phyloP scores from a whole-genome alignment of 2,329 filamentous ascomycete genomes.

The Phaeosphaeriaceae sp. region DNA sequence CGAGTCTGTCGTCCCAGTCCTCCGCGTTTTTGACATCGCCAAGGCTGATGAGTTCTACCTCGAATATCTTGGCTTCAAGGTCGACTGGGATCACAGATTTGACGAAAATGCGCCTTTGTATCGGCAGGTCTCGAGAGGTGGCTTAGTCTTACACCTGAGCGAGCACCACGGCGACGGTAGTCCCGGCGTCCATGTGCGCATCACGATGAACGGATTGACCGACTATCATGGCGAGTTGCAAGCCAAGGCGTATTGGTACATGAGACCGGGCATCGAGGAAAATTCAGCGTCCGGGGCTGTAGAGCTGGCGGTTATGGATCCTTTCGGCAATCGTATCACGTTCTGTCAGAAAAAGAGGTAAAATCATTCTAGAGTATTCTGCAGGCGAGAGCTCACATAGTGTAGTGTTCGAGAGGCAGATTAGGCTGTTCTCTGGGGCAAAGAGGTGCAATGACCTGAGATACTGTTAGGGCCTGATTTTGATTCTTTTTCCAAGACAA shows the following conservation, averaged over 20 bases:
- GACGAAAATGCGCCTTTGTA: slow-evolving; percentile 7
- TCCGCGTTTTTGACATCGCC: slow-evolving; percentile 9
- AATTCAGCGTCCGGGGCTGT: slow-evolving; percentile 1
- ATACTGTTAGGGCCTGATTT: no score
- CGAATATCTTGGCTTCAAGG: slow-evolving; percentile 9
- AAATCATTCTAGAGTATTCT: background rate
- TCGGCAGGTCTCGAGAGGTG: slow-evolving; percentile 9
- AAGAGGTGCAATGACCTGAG: no score
- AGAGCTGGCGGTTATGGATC: slow-evolving; percentile 10
- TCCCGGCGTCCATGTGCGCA: slow-evolving; percentile 10
- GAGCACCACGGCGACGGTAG: slow-evolving; percentile 12
- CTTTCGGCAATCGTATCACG: slow-evolving; percentile 8
- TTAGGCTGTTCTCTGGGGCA: background rate
- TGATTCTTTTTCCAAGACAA: no score
- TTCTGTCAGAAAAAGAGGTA: background rate
- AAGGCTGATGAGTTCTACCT: slow-evolving; percentile 10
- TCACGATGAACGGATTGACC: slow-evolving; percentile 8
- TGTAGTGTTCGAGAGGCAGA: background rate
- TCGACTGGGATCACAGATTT: slow-evolving; percentile 8
- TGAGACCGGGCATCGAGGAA: slow-evolving; percentile 12
- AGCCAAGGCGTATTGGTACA: slow-evolving; percentile 7
- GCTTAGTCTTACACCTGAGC: slow-evolving; percentile 9
- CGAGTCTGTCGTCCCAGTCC: slow-evolving; percentile 8
- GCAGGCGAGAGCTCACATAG: background rate
- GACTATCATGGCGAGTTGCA: slow-evolving; percentile 11